Evolutionary conservation across 2,329 filamentous ascomycete species (phyloP), one percentile per base, ranked within the genome.

Genomic region (Akanthomyces lecanii): DNA sequence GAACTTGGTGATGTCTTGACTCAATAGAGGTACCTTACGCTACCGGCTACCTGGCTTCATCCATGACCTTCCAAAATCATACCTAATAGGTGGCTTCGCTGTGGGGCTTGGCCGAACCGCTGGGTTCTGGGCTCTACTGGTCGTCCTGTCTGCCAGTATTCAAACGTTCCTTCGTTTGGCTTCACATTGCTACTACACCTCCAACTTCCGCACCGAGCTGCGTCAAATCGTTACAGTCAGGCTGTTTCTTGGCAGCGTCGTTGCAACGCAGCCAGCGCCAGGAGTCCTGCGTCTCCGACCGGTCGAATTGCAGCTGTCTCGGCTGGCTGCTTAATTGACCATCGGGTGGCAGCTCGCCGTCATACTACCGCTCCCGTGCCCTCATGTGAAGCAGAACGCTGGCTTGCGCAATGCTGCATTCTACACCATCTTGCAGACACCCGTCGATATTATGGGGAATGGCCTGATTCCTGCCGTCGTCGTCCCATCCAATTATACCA

Each of bases 41-140:
- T 45, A 56, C 25, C 30, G 18, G 16, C 40, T 21, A 45, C 21
- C 44, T 11, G 18, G 25, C 53, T 36, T 52, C 25, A 30, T 54
- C 50, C 58, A 61, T 47, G 11, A 18, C 48, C 50, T 61, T 61
- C 58, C 50, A 61, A 54, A 38, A 53, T 45, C 25, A 45, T 47
- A 30, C 25, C 6, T 30, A 21, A 21, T 21, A 21, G 2, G 28
- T 45, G 23, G 57, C 30, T 42, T 50, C 38, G 45, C 28, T n/a
- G 57, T 40, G 21, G 47, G n/a, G 47, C 10, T 42, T 16, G 23
- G 14, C 38, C 18, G 18, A n/a, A 36, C 6, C 1, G 33, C 5
- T 2, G 33, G 33, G 7, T 36, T 36, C 33, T 36, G 33, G 33
- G 10, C 33, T 36, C 2, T 10, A 11, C 33, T 11, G 8, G 33